Conservation (phyloP, 2,329 filamentous ascomycete genomes). For the Phaeoacremonium minimum region DNA sequence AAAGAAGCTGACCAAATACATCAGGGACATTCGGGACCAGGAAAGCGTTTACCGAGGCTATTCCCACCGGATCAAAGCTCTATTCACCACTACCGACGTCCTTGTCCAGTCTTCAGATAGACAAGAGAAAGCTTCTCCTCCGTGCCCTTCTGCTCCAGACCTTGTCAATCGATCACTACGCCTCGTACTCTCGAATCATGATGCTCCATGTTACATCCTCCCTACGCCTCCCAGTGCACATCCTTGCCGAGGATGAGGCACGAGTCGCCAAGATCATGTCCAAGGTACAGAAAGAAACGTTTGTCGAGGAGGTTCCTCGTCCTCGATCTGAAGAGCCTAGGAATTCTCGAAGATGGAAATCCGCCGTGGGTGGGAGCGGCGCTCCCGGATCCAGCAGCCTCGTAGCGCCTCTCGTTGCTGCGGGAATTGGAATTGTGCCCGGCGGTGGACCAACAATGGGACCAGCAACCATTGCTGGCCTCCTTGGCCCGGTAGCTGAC, state of each 20-base stretch:
- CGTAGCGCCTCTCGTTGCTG: slow-evolving; percentile 70
- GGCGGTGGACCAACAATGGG: slow-evolving; percentile 60
- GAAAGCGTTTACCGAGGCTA: too few relatives aligned
- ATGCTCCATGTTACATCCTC: slow-evolving; percentile 68
- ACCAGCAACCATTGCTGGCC: slow-evolving; percentile 67
- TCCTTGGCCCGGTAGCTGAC: slow-evolving; percentile 76
- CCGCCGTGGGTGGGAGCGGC: slow-evolving; percentile 42
- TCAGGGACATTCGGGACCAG: too few relatives aligned
- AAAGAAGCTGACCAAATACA: too few relatives aligned
- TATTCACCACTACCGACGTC: slow-evolving; percentile 58
- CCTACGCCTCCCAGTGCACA: slow-evolving; percentile 60
- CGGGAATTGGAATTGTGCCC: slow-evolving; percentile 75
- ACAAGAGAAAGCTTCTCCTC: slow-evolving; percentile 63
- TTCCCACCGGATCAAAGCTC: too few relatives aligned
- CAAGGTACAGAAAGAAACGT: slow-evolving; percentile 64
- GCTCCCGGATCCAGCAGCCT: slow-evolving; percentile 61
- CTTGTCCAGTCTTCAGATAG: slow-evolving; percentile 53
- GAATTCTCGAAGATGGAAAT: slow-evolving; percentile 64
- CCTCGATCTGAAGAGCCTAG: slow-evolving; percentile 62
- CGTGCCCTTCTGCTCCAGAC: slow-evolving; percentile 69
- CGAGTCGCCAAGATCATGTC: slow-evolving; percentile 72
- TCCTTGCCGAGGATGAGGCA: slow-evolving; percentile 67
- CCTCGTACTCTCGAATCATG: slow-evolving; percentile 66
- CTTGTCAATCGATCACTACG: slow-evolving; percentile 74
- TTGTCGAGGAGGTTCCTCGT: slow-evolving; percentile 59